Conservation (phyloP, 352 stramenopile species). For the Globisporangium spinosum region DNA sequence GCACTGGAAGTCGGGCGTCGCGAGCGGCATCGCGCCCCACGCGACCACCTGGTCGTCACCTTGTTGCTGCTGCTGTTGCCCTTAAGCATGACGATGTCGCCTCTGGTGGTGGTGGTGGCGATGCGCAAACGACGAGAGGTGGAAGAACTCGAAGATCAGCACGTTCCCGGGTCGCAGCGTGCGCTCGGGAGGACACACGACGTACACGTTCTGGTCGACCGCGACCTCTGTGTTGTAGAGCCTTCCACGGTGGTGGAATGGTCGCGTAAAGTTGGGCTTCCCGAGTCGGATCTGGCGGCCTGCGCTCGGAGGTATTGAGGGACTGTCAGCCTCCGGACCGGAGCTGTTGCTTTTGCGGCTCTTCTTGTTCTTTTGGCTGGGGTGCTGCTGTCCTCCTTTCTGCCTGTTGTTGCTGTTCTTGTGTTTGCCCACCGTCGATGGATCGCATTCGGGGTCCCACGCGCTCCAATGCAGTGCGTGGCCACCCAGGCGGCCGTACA, state of each 20-base stretch:
- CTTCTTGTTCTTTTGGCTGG: conserved; percentile 1
- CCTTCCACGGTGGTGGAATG: conserved; percentile 73
- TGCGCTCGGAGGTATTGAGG: neutral
- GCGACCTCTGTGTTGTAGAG: conserved; percentile 83
- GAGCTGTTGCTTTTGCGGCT: conserved; percentile 1
- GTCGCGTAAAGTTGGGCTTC: conserved; percentile 57
- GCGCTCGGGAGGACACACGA: conserved; percentile 66
- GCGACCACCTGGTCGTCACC: conserved; percentile 65
- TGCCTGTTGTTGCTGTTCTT: neutral
- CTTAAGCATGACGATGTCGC: neutral
- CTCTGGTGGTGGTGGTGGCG: conserved; percentile 4
- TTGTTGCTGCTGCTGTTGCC: conserved; percentile 2
- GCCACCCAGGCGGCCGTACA: conserved; percentile 85
- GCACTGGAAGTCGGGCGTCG: conserved; percentile 51
- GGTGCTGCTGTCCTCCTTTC: conserved; percentile 11
- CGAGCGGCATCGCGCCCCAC: conserved; percentile 80
- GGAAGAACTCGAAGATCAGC: conserved; percentile 54
- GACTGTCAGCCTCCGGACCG: neutral
- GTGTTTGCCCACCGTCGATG: neutral
- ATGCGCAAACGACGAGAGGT: conserved; percentile 16
- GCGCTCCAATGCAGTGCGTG: conserved; percentile 72
- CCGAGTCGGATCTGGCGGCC: conserved; percentile 10
- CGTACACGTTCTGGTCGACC: conserved; percentile 77
- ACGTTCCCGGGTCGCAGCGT: conserved; percentile 55
- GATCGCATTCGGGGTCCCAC: conserved; percentile 43